These are phyloP conservation scores for Kwoniella shandongensis DNA, from an alignment of 768 basidiomycete species.

Conservation along the genomic window DNA sequence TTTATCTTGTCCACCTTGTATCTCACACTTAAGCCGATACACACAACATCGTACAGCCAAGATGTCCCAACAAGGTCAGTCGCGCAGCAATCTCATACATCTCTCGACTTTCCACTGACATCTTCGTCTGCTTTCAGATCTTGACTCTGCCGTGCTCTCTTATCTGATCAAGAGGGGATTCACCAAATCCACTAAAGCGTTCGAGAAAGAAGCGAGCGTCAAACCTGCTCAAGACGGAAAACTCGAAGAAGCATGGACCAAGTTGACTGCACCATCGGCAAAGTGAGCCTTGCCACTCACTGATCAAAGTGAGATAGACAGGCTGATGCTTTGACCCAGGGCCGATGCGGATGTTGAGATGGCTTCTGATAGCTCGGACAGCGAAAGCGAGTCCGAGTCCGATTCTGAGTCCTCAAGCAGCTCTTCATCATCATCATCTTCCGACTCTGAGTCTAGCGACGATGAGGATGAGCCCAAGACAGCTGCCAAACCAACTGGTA, in stretches of 20 bases:
- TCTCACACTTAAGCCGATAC: background rate
- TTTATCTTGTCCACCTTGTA: background rate
- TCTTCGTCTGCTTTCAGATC: constrained; percentile 24
- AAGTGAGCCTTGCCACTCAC: constrained; percentile 2
- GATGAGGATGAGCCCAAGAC: constrained; percentile 17
- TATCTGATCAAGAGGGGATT: constrained; percentile 47
- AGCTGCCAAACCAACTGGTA: constrained; percentile 15
- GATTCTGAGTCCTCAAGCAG: background rate
- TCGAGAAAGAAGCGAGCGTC: constrained; percentile 42
- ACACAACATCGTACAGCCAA: background rate
- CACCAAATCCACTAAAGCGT: constrained; percentile 44
- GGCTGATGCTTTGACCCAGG: constrained; percentile 16
- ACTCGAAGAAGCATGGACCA: constrained; percentile 31
- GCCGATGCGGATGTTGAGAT: constrained; percentile 31
- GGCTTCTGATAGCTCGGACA: constrained; percentile 15
- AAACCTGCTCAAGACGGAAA: constrained; percentile 13
- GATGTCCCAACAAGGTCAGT: constrained; percentile 21
- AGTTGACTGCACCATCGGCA: background rate
- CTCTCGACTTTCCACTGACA: constrained; percentile 7
- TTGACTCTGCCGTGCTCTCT: constrained; percentile 48
- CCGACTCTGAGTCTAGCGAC: constrained; percentile 2
- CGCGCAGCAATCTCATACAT: background rate
- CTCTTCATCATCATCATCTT: background rate
- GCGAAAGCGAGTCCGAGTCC: constrained; percentile 12
- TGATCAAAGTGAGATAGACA: background rate